Base-by-base conservation (phyloP, 2,329 filamentous ascomycete species). In the Rutstroemia sp. region DNA sequence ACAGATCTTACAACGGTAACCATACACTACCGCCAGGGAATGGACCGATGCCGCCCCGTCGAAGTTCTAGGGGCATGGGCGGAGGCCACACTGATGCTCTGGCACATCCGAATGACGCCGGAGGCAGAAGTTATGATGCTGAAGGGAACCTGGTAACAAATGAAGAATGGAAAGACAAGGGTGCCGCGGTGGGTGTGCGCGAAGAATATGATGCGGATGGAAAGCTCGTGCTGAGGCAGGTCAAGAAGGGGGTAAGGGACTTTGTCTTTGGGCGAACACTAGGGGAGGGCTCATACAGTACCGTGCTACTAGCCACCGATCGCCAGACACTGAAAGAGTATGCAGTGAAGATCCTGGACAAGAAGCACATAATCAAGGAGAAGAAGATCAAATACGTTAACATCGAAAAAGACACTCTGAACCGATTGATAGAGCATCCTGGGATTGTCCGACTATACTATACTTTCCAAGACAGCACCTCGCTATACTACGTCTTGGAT, bases 361-460 rank as follows among this genome's bases (percentile, higher is more conserved):
- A 99, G 75, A 84, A 91, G 67, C 94, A 99, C 72, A 99, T 99
- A 68, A 99, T 99, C 78, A 99, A 97, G 73, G 94, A 99, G 75
- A 97, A 96, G 73, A 99, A 99, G 79, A 95, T 99, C 68, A 99
- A 99, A 78, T 99, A 99, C 69, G 94, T 99, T 73, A 99, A 97
- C 73, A 99, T 99, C 66, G 94, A 99, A 73, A 96, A 96, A 75
- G 92, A 99, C 73, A 97, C 94, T 0, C 78, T 99, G 56, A 99
- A 99, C 69, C 86, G 94, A 61, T 77, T 99, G 57, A 97, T 92
- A 3, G 92, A 99, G 61, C 94, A 99, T 68, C 94, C 94, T 6
- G 94, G 94, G 19, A 92, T 99, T 58, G 92, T 99, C 57, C 88
- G 94, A 60, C 79, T 99, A 45, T 99, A 97, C 73, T 99, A 99